These are phyloP conservation scores for Teunomyces pallodes DNA, from an alignment of 805 yeast species.

Conservation along the genomic window DNA sequence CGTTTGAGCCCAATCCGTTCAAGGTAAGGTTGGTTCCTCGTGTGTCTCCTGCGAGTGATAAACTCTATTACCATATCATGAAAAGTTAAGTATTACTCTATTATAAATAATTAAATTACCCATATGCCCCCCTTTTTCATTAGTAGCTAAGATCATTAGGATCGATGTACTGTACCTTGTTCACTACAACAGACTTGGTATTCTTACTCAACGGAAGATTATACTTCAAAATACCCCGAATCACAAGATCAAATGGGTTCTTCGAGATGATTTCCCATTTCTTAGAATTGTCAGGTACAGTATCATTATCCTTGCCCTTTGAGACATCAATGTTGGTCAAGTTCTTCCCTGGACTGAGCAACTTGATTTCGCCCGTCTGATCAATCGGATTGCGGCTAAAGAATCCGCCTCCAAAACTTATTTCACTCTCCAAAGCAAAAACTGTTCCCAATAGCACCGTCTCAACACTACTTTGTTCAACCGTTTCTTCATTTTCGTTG, in stretches of 20 bases:
- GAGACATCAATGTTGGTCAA: conserved; percentile 22
- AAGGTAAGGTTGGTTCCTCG: conserved; percentile 25
- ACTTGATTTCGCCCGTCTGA: conserved; percentile 68
- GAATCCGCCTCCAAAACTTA: conserved; percentile 75
- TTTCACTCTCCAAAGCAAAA: conserved; percentile 62
- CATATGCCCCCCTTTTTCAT: background rate
- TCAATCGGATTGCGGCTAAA: conserved; percentile 57
- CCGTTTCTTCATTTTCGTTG: background rate
- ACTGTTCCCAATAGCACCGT: conserved; percentile 79
- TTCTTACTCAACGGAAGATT: conserved; percentile 58
- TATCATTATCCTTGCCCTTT: conserved; percentile 10
- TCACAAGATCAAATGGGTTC: conserved; percentile 81
- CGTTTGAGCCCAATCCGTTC: conserved; percentile 57
- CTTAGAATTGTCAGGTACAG: conserved; percentile 39
- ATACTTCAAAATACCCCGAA: conserved; percentile 80
- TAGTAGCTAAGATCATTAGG: conserved; percentile 29
- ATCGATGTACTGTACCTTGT: conserved; percentile 55
- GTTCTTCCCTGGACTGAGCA: conserved; percentile 67
- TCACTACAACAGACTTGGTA: conserved; percentile 58
- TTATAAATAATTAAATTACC: background rate
- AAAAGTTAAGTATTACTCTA: background rate
- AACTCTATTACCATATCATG: conserved; percentile 12
- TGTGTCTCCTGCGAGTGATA: conserved; percentile 16
- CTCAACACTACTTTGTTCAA: conserved; percentile 31
- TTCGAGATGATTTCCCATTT: conserved; percentile 75